A percentile compares a stretch with the other conserved stretches of the same genome.
phyloP scores from a whole-genome alignment of 371 early-diverging fungal genomes.

The Mucor lusitanicus region DNA sequence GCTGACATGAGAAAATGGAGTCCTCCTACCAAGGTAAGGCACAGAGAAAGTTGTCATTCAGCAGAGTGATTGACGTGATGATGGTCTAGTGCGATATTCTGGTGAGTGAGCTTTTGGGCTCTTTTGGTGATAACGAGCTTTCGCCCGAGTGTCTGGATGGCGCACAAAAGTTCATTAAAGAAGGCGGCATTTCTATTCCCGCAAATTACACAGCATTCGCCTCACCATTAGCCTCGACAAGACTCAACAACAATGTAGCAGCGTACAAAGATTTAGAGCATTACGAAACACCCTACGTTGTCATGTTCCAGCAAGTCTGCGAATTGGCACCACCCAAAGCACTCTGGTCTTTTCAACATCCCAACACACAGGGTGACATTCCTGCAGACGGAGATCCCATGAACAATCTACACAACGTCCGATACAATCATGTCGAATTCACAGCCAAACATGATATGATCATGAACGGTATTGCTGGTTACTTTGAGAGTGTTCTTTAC shows the following conservation, averaged over 20 bases:
- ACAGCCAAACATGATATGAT: slow-evolving; percentile 55
- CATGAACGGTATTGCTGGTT: slow-evolving; percentile 94
- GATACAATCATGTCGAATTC: slow-evolving; percentile 62
- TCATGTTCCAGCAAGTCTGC: slow-evolving; percentile 79
- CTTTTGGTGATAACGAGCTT: slow-evolving; percentile 97
- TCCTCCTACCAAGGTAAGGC: slow-evolving; percentile 69
- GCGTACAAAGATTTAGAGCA: slow-evolving; percentile 66
- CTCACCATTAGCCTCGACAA: slow-evolving; percentile 86
- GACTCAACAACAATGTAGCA: slow-evolving; percentile 67
- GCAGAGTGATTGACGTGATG: background rate
- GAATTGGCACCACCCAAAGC: slow-evolving; percentile 69
- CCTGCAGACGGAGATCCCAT: slow-evolving; percentile 48
- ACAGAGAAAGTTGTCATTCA: background rate
- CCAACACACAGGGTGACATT: slow-evolving; percentile 45
- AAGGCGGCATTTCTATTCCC: slow-evolving; percentile 90
- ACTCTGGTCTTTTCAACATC: slow-evolving; percentile 87
- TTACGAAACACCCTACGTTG: slow-evolving; percentile 92
- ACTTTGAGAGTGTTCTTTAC: slow-evolving; percentile 90
- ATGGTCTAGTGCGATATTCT: slow-evolving; percentile 75
- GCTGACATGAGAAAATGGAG: slow-evolving; percentile 91
- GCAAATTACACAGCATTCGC: slow-evolving; percentile 78
- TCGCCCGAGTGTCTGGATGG: slow-evolving; percentile 97
- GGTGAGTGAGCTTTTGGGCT: slow-evolving; percentile 90
- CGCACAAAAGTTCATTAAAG: slow-evolving; percentile 83
- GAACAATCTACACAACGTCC: slow-evolving; percentile 75